Conservation (phyloP, 2,329 filamentous ascomycete species). For the Trichoderma sp. region DNA sequence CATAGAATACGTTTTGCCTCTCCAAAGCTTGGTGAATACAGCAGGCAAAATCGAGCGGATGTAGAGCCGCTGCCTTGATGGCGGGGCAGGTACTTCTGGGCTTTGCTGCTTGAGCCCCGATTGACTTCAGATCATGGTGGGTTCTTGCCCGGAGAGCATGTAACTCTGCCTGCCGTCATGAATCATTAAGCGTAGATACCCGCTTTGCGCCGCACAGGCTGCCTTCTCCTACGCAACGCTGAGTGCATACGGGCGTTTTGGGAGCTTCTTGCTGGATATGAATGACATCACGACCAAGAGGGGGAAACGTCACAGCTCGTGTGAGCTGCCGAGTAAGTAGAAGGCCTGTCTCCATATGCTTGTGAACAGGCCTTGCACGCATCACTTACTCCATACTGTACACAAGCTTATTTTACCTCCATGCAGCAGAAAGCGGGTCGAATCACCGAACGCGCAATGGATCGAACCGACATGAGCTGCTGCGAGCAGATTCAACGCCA, state of each 20-base stretch:
- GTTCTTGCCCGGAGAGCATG: neutral
- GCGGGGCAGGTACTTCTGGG: neutral
- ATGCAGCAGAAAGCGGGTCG: neutral
- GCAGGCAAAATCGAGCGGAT: neutral
- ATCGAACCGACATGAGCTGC: neutral
- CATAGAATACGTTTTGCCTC: conserved; percentile 19
- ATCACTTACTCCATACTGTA: neutral
- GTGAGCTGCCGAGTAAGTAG: neutral
- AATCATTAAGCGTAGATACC: conserved; percentile 2
- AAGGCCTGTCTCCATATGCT: neutral
- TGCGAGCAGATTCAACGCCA: neutral
- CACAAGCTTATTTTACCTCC: neutral
- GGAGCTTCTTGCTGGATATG: neutral
- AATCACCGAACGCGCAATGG: neutral
- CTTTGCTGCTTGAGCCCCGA: neutral
- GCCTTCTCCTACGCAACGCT: neutral
- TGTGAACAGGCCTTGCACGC: neutral
- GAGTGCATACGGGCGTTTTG: neutral
- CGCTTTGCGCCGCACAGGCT: neutral
- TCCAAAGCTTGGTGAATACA: conserved; percentile 1
- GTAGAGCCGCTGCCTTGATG: neutral
- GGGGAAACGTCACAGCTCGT: conserved; percentile 9
- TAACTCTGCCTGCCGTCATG: neutral
- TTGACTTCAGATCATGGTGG: neutral
- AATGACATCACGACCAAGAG: conserved; percentile 24